Evolutionary conservation across 192 early-diverging fungal species (phyloP).

Genomic region (Gonapodya prolifera): DNA sequence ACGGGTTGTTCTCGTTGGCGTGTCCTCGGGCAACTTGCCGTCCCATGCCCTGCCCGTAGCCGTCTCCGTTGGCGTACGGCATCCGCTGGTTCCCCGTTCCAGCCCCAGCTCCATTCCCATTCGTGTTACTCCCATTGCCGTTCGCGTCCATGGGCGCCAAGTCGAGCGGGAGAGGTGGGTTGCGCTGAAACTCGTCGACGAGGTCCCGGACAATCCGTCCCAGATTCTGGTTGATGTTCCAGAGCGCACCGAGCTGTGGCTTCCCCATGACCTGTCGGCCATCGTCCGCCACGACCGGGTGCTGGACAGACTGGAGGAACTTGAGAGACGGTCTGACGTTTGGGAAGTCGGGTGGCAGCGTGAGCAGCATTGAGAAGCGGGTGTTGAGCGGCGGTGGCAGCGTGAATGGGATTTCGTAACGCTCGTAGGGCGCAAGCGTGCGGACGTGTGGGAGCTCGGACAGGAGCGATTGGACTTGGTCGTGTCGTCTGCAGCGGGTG

Average conservation of each 20-base stretch:
- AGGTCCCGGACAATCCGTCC: neutral
- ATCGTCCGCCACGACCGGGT: neutral
- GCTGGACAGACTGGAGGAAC: neutral
- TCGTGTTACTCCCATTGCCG: too few species aligned
- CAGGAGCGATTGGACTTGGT: neutral
- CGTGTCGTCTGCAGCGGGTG: neutral
- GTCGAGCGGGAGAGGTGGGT: neutral
- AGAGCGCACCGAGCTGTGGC: neutral
- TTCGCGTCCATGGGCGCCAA: too few species aligned
- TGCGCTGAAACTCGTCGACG: neutral
- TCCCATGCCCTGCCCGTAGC: too few species aligned
- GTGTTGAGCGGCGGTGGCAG: neutral
- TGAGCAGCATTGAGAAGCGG: neutral
- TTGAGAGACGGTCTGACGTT: neutral
- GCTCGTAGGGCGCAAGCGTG: neutral
- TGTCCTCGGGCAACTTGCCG: too few species aligned
- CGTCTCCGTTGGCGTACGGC: too few species aligned
- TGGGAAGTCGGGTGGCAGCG: neutral
- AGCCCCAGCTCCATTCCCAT: too few species aligned
- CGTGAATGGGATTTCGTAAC: neutral
- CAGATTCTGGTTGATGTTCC: neutral
- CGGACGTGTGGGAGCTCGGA: neutral
- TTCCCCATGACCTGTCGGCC: neutral
- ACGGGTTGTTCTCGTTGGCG: too few species aligned
- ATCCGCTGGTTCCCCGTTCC: too few species aligned